Percentiles rank a stretch among this genome's conserved stretches.
Evolutionary conservation across 345 rosid species (phyloP).

Genomic region (Iberis pinnata): DNA sequence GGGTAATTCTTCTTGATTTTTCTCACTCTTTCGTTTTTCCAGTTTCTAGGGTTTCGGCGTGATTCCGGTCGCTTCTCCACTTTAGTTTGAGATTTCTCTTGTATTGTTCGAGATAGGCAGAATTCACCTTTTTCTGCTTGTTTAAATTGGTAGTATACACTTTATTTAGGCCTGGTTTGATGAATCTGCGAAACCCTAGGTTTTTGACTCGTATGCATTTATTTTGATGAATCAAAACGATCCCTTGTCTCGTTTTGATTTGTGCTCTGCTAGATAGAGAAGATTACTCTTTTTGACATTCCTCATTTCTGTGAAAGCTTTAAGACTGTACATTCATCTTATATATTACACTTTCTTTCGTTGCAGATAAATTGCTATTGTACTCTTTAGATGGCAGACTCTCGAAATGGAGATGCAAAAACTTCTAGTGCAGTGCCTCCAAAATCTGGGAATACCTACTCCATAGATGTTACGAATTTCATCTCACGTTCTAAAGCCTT

Average conservation of each 20-base stretch:
- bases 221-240: conserved; percentile 1
- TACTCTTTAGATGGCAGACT: conserved; percentile 48
- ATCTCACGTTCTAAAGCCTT: conserved; percentile 51
- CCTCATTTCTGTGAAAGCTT: no score
- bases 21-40: conserved; percentile 9
- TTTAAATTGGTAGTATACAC: no score
- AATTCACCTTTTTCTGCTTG: not conserved
- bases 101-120: conserved; percentile 3
- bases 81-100: not conserved
- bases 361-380: conserved; percentile 10
- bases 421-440: conserved; percentile 38
- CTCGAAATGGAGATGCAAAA: conserved; percentile 46
- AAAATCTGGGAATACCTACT: conserved; percentile 40
- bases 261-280: not conserved
- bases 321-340: not conserved
- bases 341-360: not conserved
- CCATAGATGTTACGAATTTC: conserved; percentile 52
- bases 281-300: not conserved
- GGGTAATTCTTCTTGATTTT: conserved; percentile 16
- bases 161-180: no score
- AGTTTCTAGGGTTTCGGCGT: conserved; percentile 26
- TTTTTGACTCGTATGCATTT: no score
- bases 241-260: not conserved
- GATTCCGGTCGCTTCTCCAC: not conserved
- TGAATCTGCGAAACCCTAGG: not conserved